These are phyloP conservation scores for Penicillium glabrum DNA, from an alignment of 2,329 filamentous ascomycete species.

Conservation along the genomic window DNA sequence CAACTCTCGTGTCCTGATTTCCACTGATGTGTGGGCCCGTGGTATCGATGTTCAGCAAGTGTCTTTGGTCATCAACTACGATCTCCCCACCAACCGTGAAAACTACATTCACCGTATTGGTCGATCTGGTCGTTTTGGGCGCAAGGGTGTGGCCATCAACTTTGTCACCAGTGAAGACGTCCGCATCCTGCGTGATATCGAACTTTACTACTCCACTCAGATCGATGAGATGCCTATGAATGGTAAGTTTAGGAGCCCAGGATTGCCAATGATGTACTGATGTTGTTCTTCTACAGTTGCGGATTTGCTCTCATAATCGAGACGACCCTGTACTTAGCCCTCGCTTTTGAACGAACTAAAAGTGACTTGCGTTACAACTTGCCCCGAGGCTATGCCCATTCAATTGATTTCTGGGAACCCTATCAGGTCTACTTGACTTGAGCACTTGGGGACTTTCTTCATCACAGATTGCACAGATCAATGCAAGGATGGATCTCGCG, in stretches of 20 bases:
- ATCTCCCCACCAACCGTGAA: constrained; percentile 96
- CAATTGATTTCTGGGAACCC: neutral
- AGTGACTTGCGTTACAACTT: constrained; percentile 1
- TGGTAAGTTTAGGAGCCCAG: constrained; percentile 56
- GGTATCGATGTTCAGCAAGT: constrained; percentile 99
- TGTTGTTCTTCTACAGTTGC: constrained; percentile 25
- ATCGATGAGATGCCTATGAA: constrained; percentile 99
- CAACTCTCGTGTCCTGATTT: constrained; percentile 96
- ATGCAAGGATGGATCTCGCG: constrained; percentile 24
- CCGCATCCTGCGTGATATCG: constrained; percentile 99
- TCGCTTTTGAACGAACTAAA: constrained; percentile 8
- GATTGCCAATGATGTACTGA: constrained; percentile 7
- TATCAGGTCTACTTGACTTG: neutral
- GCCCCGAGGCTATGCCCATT: neutral
- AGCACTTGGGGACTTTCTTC: neutral
- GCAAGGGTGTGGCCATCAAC: constrained; percentile 99
- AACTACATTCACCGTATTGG: constrained; percentile 99
- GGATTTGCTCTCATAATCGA: constrained; percentile 37
- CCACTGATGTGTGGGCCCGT: constrained; percentile 95
- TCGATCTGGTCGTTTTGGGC: constrained; percentile 98
- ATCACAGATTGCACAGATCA: neutral
- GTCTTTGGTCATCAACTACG: constrained; percentile 99
- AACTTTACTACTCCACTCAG: constrained; percentile 99
- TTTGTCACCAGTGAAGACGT: constrained; percentile 99
- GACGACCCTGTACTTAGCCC: neutral